Base-by-base conservation (phyloP, 345 rosid species). In the Mangifera indica region DNA sequence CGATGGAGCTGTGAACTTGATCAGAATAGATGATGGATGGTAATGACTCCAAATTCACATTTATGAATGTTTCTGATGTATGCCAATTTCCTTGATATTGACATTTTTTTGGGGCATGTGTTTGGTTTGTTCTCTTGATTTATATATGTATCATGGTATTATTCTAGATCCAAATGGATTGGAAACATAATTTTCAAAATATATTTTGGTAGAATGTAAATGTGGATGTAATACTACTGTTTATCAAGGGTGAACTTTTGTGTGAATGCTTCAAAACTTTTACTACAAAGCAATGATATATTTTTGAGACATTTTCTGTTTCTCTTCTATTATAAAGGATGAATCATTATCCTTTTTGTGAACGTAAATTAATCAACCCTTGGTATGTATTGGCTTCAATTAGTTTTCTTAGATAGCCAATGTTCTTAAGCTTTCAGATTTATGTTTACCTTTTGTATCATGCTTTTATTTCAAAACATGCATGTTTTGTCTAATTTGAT, bases 1-100 rank as follows among this genome's bases (percentile, higher is more conserved):
- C 81, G 97, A 91, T 74, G 98, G 98, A 59, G 97, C 97, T 65
- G 92, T 93, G 78, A 90, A 91, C 81, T 78, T 93, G 82, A 86
- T 93, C 75, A 87, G 81, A 80, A 82, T 88, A 63, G 86, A 88
- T 76, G 65, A 78, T 65, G 91, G 83, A 86, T 87, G 98, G 98
- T 91, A 80, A 70, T 69, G 25, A 22, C 60, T 18, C 61, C 58
- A 71, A 20, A 18, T 49, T 73, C 48, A 26, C 6, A 24, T 63
- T 65, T 57, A 34, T 29, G 7, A 74, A 71, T 46, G 59, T 53
- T 67, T 64, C 62, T 22, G 14, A 5, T 70, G 46, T 67, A 42
- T 6, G 26, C 25, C 0, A 1, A 59, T 60, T 11, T 52, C n/a
- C 56, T 68, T 60, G 44, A 37, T 61, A 42, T 25, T 42, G 26